Percentiles rank a stretch among this genome's conserved stretches.
Evolutionary conservation across 2,329 filamentous ascomycete genomes (phyloP).

Genomic region (Fusarium ramigenum): DNA sequence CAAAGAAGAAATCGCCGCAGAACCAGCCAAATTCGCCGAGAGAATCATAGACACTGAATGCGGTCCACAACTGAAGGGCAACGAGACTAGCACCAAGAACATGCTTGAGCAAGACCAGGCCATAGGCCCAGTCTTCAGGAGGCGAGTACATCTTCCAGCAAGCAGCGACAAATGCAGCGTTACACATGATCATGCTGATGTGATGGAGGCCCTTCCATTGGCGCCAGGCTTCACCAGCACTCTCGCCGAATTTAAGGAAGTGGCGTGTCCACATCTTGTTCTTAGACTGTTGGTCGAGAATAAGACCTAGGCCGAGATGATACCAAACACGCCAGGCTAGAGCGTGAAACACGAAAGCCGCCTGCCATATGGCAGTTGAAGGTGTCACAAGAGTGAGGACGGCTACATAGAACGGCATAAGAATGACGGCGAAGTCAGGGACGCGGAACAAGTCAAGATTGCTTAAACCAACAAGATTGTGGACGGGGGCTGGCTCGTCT

Average conservation of each 20-base stretch:
- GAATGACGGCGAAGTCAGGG: conserved; percentile 81
- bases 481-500: conserved; percentile 71
- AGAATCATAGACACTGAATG: conserved; percentile 91
- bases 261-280: conserved; percentile 96
- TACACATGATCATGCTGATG: conserved; percentile 89
- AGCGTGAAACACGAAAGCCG: conserved; percentile 83
- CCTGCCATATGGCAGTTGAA: conserved; percentile 77
- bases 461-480: conserved; percentile 82
- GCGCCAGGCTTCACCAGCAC: conserved; percentile 88
- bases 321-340: conserved; percentile 91
- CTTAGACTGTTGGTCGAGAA: conserved; percentile 86
- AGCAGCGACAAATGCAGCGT: conserved; percentile 86
- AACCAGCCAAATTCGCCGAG: conserved; percentile 99
- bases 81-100: conserved; percentile 84
- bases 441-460: conserved; percentile 91
- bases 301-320: conserved; percentile 83
- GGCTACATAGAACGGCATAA: conserved; percentile 80
- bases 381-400: conserved; percentile 80
- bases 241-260: conserved; percentile 96
- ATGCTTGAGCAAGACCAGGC: conserved; percentile 86
- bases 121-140: conserved; percentile 87
- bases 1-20: conserved; percentile 98
- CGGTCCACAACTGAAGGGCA: conserved; percentile 90
- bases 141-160: conserved; percentile 96
- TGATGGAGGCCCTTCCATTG: conserved; percentile 99